Base-by-base conservation (phyloP, 331 rosid species). In the Dryas integrifolia region DNA sequence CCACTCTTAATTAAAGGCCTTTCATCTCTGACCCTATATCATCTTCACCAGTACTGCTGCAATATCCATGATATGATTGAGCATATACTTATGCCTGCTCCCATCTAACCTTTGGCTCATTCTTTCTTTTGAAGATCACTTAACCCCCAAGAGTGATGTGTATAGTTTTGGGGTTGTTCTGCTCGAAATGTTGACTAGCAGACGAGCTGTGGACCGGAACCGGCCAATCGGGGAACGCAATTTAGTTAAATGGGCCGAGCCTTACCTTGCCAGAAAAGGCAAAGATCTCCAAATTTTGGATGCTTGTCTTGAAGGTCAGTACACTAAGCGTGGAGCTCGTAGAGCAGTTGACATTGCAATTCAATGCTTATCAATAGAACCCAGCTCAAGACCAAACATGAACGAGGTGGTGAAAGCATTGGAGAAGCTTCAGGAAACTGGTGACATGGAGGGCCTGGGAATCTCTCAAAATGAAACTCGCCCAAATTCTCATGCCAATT, bases 121-220 rank as follows among this genome's bases (percentile, higher is more conserved):
- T 69, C n/a, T 24, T 56, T 71, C 62, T 70, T 73, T 1, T 87
- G 85, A 77, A 94, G 98, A 97, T 67, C 96, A 95, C 82, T 82
- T 92, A 72, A 92, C 99, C 0, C 81, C 87, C 56, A 95, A 69
- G 87, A 95, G 99, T 11, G 99, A 95, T 14, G 90, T 92, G 24
- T 95, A 95, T 82, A 92, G 96, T 67, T 95, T 89, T 7, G 99
- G 99, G 38, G 97, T 95, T n/a, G 99, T 95, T 59, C 86, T 95
- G 50, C 96, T 95, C 0, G 99, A 95, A 85, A 80, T 95, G 18
- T 72, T 95, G 70, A 85, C 97, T 0, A 96, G 93, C 1, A 89
- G 77, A 82, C 88, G 98, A 5, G 92, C 89, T 7, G 59, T 95
- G 16, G 99, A 95, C 87, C 60, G 67, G 65, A 95, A 95, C 86